Conservation (phyloP, 352 stramenopile genomes). For the Salisapilia sapeloensis region DNA sequence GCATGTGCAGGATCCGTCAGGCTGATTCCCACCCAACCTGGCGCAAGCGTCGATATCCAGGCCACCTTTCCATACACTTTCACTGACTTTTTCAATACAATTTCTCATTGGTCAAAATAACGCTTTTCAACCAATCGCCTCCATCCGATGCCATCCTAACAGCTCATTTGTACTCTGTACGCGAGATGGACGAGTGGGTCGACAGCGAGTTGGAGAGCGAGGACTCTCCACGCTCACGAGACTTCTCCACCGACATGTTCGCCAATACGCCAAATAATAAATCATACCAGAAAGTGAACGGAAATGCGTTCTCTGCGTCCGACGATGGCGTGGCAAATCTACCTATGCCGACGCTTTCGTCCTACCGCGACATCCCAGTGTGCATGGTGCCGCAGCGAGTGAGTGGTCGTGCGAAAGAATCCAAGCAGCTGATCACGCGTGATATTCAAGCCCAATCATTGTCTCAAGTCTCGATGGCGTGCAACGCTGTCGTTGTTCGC, state of each 20-base stretch:
- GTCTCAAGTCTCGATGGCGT: conserved; percentile 50
- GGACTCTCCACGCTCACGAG: conserved; percentile 37
- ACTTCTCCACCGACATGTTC: conserved; percentile 62
- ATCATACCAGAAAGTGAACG: conserved; percentile 2
- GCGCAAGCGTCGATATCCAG: no score
- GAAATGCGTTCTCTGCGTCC: conserved; percentile 15
- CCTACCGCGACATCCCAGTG: conserved; percentile 37
- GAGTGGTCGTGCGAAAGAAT: conserved; percentile 10
- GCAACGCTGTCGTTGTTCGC: conserved; percentile 57
- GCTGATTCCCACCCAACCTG: no score
- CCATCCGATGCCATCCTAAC: no score
- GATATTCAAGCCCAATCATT: conserved; percentile 66
- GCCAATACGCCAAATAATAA: conserved; percentile 41
- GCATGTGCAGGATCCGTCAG: no score
- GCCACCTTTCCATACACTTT: no score
- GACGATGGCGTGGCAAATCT: conserved; percentile 9
- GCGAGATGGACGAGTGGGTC: conserved; percentile 28
- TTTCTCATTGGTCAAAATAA: no score
- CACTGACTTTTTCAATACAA: no score
- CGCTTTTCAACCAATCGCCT: no score
- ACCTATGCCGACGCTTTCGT: conserved; percentile 8
- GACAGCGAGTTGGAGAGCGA: conserved; percentile 69
- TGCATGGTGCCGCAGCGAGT: conserved; percentile 22
- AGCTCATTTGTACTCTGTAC: no score
- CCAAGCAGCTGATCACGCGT: conserved; percentile 53